Evolutionary conservation across 2,329 filamentous ascomycete species (phyloP).

Genomic region (Ophiosphaerella herpotricha): DNA sequence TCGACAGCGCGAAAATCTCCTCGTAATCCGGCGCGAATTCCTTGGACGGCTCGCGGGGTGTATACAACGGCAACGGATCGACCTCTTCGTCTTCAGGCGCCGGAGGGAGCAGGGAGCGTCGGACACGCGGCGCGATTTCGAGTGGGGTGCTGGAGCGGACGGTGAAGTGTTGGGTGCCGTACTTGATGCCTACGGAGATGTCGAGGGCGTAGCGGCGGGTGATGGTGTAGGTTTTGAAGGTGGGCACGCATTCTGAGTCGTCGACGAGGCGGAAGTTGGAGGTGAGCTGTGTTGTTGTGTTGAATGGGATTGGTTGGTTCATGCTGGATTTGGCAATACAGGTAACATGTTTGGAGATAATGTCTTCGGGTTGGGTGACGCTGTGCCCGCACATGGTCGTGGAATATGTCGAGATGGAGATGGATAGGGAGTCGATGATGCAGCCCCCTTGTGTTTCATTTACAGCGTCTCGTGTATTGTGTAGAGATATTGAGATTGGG

Average conservation of each 20-base stretch:
- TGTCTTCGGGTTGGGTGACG: conserved; percentile 33
- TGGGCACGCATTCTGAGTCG: conserved; percentile 39
- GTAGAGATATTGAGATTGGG: conserved; percentile 31
- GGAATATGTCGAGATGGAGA: conserved; percentile 40
- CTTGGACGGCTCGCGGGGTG: conserved; percentile 28
- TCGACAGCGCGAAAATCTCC: conserved; percentile 27
- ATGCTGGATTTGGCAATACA: conserved; percentile 36
- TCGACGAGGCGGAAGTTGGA: conserved; percentile 41
- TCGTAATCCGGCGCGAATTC: conserved; percentile 43
- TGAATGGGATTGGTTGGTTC: conserved; percentile 26
- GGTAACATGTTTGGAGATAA: conserved; percentile 34
- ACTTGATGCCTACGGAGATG: conserved; percentile 34
- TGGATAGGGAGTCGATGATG: conserved; percentile 31
- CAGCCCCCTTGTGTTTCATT: conserved; percentile 27
- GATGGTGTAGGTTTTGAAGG: conserved; percentile 42
- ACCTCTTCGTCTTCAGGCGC: conserved; percentile 23
- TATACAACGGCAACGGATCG: conserved; percentile 40
- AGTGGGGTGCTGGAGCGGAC: conserved; percentile 33
- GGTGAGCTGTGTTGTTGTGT: conserved; percentile 23
- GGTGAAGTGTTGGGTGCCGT: conserved; percentile 28
- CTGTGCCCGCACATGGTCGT: conserved; percentile 35
- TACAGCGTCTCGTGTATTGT: conserved; percentile 23
- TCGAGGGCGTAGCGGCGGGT: conserved; percentile 36
- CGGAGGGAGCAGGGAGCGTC: conserved; percentile 11
- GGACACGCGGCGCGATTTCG: conserved; percentile 36